A percentile compares a stretch with the other conserved stretches of the same genome.
Evolutionary conservation across 192 early-diverging fungal genomes (phyloP).

Genomic region (Fimicolochytrium jonesii): DNA sequence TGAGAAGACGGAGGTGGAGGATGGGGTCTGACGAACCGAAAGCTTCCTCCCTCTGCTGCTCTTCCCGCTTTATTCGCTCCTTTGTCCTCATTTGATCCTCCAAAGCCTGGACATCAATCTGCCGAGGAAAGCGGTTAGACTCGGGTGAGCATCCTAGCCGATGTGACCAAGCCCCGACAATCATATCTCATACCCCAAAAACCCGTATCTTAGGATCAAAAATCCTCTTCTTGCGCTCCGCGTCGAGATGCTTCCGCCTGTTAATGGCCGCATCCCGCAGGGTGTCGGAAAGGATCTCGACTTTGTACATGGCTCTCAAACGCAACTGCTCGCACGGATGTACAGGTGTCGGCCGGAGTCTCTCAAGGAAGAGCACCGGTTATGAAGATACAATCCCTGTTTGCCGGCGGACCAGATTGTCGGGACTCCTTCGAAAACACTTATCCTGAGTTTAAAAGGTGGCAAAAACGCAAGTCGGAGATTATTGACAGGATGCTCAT

Average conservation of each 20-base stretch:
- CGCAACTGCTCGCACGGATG: background rate
- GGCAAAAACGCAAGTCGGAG: no score
- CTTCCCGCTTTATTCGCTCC: conserved; percentile 40
- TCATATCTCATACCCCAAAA: conserved; percentile 50
- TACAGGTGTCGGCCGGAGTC: no score
- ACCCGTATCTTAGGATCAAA: conserved; percentile 56
- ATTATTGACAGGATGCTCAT: no score
- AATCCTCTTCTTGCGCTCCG: conserved; percentile 53
- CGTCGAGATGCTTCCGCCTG: conserved; percentile 45
- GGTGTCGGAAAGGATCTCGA: conserved; percentile 47
- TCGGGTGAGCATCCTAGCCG: no score
- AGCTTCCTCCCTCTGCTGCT: conserved; percentile 38
- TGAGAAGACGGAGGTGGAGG: no score
- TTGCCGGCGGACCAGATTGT: no score
- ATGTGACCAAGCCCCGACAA: no score
- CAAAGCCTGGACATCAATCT: conserved; percentile 54
- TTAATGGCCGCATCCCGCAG: conserved; percentile 49
- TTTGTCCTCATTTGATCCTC: conserved; percentile 54
- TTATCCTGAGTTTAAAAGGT: no score
- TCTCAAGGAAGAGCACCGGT: no score
- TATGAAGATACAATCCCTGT: no score
- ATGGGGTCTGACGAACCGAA: no score
- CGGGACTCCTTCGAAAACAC: no score
- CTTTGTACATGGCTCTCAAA: conserved; percentile 48
- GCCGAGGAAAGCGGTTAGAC: background rate